Base-by-base conservation (phyloP, 2,329 filamentous ascomycete species). In the Colletotrichum tropicicola region DNA sequence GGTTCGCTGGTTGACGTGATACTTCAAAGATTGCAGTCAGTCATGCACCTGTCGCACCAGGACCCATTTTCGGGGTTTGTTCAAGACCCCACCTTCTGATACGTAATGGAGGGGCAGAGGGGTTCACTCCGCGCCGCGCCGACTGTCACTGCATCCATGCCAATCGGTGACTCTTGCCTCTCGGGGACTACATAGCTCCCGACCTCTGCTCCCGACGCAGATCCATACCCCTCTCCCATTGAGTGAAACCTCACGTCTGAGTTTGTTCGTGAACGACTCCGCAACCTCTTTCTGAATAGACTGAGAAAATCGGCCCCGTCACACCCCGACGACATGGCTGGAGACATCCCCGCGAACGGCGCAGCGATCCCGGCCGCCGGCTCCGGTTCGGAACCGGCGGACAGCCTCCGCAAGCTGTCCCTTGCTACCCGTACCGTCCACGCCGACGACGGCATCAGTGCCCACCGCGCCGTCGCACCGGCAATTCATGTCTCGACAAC, bases 401-500 rank as follows among this genome's bases (percentile, higher is more conserved):
- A 53, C 44, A 71, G 69, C 47, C 65, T 73, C 8, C 75, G 74
- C 66, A 66, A 76, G 63, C 78, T 87, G 52, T 83, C 88, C 5
- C 80, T 92, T 51, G 86, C 92, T 7, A 93, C 93, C 6, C 85
- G 87, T 59, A 87, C 91, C n/a, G 82, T 97, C 68, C 94, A 97
- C 76, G 92, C 91, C 67, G 94, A 97, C 73, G 90, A 97, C 79
- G 83, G 83, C 71, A 85, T 96, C 72, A 92, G 93, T 77, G 79
- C 84, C 32, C 87, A 92, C 70, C 84, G 89, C 53, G 93, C 96
- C 74, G 91, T 98, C 59, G 94, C 95, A 12, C 95, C 96, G 64
- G 89, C 95, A 4, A 84, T 98, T 73, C 95, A 98, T 76, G 89
- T 97, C 68, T 94, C 93, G 67, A 98, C 95, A 12, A 98, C 93